Conservation (phyloP, 2,329 filamentous ascomycete species). For the Verticillium dahliae region DNA sequence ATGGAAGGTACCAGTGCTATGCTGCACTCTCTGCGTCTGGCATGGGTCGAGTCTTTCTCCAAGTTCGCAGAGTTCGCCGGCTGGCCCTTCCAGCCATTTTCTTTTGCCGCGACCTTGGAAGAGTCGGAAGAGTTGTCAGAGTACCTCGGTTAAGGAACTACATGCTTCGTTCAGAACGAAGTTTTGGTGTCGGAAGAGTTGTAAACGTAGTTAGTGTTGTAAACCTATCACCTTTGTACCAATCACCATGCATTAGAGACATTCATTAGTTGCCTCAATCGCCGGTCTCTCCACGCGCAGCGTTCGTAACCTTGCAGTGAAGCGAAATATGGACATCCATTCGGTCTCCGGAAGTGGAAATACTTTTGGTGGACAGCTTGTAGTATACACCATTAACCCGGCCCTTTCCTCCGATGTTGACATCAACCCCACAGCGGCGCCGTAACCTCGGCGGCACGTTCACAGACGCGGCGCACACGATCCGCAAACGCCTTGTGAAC, state of each 20-base stretch:
- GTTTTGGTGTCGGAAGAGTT: neutral
- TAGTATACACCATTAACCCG: neutral
- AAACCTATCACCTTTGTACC: conserved; percentile 12
- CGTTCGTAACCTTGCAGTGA: neutral
- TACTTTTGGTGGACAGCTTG: neutral
- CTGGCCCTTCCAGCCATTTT: conserved; percentile 82
- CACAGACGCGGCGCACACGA: conserved; percentile 81
- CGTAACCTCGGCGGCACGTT: conserved; percentile 81
- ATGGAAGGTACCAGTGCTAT: conserved; percentile 97
- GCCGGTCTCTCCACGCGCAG: neutral
- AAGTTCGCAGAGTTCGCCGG: conserved; percentile 94
- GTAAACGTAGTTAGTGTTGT: conserved; percentile 9
- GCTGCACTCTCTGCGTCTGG: conserved; percentile 84
- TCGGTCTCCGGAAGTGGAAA: too few species aligned
- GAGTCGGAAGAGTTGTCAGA: conserved; percentile 64
- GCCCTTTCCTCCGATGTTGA: neutral
- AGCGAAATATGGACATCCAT: too few species aligned
- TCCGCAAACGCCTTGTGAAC: conserved; percentile 71
- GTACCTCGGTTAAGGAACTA: conserved; percentile 36
- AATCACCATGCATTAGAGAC: conserved; percentile 4
- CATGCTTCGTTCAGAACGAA: neutral
- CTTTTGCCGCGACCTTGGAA: conserved; percentile 76
- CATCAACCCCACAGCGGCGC: conserved; percentile 55
- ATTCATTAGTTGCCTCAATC: neutral
- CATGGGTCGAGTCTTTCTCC: conserved; percentile 97